A percentile compares a stretch with the other conserved stretches of the same genome.
phyloP scores from a whole-genome alignment of 2,329 filamentous ascomycete genomes.

The Alternaria metachromatica region DNA sequence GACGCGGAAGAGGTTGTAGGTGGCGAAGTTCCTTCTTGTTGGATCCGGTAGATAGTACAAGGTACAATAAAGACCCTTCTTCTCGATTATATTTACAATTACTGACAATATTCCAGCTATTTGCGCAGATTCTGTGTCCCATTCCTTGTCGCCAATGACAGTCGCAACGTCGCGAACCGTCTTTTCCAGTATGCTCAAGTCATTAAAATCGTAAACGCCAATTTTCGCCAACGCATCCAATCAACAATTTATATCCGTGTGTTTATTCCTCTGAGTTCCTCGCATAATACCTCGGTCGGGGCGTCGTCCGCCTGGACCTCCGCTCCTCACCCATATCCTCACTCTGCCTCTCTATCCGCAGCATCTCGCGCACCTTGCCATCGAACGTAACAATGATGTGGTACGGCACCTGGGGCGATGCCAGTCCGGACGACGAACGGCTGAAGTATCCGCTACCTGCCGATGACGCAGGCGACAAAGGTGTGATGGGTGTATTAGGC shows the following conservation, averaged over 20 bases:
- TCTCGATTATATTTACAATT: neutral
- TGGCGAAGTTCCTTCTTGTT: neutral
- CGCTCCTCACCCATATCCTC: slow-evolving; percentile 8
- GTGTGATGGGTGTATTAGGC: slow-evolving; percentile 4
- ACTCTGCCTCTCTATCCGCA: slow-evolving; percentile 25
- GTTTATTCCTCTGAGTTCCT: neutral
- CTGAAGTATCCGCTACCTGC: slow-evolving; percentile 4
- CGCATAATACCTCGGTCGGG: slow-evolving; percentile 21
- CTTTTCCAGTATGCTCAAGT: neutral
- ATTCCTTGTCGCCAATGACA: neutral
- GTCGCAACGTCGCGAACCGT: neutral
- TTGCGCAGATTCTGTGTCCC: neutral
- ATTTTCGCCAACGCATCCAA: neutral
- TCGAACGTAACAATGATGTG: slow-evolving; percentile 39
- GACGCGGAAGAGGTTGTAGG: neutral
- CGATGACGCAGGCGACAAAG: slow-evolving; percentile 11
- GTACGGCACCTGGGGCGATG: slow-evolving; percentile 27
- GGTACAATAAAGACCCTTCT: neutral
- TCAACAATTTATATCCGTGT: neutral
- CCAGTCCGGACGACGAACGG: slow-evolving; percentile 12
- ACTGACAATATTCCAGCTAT: neutral
- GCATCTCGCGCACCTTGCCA: slow-evolving; percentile 35
- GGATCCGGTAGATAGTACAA: too few relatives aligned
- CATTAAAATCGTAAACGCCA: slow-evolving; percentile 2
- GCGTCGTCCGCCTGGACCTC: neutral